A percentile compares a stretch with the other conserved stretches of the same genome.
phyloP scores from a whole-genome alignment of 805 yeast genomes.

The Teunomyces aglyptinius region DNA sequence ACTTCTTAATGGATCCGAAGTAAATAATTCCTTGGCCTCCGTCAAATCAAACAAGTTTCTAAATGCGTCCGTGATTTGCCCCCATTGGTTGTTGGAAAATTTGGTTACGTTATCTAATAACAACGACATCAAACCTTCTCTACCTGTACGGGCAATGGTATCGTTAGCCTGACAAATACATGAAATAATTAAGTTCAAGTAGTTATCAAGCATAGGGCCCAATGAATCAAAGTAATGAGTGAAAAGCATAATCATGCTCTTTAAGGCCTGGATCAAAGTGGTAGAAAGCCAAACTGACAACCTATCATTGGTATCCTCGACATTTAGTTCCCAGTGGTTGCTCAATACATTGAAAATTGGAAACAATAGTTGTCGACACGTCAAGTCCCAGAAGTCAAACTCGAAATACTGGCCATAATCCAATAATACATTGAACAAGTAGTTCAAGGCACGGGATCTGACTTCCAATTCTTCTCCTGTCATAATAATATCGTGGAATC shows the following conservation, averaged over 20 bases:
- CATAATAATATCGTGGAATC: constrained; percentile 88
- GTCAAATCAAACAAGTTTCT: constrained; percentile 72
- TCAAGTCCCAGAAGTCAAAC: constrained; percentile 74
- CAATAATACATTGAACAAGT: constrained; percentile 76
- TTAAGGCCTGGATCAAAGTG: constrained; percentile 90
- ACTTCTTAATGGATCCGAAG: constrained; percentile 47
- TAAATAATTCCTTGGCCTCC: constrained; percentile 82
- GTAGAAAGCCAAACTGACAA: constrained; percentile 95
- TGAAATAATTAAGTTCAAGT: constrained; percentile 70
- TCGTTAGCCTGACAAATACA: constrained; percentile 97
- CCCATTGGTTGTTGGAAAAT: constrained; percentile 74
- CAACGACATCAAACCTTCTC: constrained; percentile 80
- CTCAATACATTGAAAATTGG: constrained; percentile 86
- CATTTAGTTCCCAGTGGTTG: constrained; percentile 65
- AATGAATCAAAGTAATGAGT: constrained; percentile 78
- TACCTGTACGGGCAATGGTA: constrained; percentile 92
- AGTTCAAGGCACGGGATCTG: constrained; percentile 81
- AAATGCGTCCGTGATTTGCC: constrained; percentile 61
- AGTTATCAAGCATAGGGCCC: constrained; percentile 72
- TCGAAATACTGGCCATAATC: constrained; percentile 78
- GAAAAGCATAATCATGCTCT: constrained; percentile 81
- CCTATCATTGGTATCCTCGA: constrained; percentile 73
- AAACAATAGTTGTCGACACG: constrained; percentile 76
- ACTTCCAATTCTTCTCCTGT: constrained; percentile 93
- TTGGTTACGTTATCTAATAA: constrained; percentile 70